Evolutionary conservation across 257 asterid genomes (phyloP).

Genomic region (Solanum ahanhuiri): DNA sequence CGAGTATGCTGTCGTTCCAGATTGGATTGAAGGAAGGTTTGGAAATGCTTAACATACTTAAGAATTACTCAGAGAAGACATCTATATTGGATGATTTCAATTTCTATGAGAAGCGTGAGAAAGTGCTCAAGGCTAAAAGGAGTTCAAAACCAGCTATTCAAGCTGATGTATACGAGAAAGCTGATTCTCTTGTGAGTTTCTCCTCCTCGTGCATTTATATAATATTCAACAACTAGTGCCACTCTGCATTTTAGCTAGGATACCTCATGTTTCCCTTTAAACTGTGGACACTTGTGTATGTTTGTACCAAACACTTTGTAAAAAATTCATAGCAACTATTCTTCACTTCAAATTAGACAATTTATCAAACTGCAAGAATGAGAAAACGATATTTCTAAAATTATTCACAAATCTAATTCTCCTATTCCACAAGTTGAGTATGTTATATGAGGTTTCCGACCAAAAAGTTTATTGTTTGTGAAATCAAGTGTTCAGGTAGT

Average conservation of each 20-base stretch:
- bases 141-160: slow-evolving; percentile 13
- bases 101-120: slow-evolving; percentile 70
- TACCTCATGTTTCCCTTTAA: background rate
- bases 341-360: background rate
- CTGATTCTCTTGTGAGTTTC: slow-evolving; percentile 23
- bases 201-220: background rate
- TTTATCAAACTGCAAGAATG: background rate
- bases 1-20: slow-evolving; percentile 14
- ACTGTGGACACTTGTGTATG: background rate
- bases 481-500: background rate
- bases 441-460: background rate
- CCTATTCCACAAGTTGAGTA: background rate
- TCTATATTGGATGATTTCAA: slow-evolving; percentile 56
- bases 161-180: slow-evolving; percentile 9
- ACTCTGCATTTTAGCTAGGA: background rate
- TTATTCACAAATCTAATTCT: background rate
- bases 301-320: background rate
- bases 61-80: slow-evolving; percentile 42
- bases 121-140: slow-evolving; percentile 35
- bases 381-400: background rate
- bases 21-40: slow-evolving; percentile 58
- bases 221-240: background rate
- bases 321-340: background rate
- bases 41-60: slow-evolving; percentile 72
- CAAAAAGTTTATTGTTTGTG: background rate